These are phyloP conservation scores for Platismatia glauca DNA, from an alignment of 495 filamentous ascomycete genomes.

Conservation along the genomic window DNA sequence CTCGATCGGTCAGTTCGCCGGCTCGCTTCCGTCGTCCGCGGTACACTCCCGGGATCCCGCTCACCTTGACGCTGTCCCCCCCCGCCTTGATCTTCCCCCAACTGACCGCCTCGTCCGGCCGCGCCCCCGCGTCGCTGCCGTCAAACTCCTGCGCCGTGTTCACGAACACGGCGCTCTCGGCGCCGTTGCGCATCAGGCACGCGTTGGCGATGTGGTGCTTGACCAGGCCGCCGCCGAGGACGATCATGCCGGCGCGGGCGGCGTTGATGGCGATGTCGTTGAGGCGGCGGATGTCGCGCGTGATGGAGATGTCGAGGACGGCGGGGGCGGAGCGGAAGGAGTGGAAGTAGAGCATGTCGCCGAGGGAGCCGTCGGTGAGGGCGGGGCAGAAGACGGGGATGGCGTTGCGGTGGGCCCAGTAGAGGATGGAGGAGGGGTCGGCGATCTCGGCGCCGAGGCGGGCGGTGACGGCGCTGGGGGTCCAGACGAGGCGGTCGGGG, in stretches of 20 bases:
- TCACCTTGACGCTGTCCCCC: constrained; percentile 82
- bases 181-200: constrained; percentile 91
- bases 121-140: constrained; percentile 89
- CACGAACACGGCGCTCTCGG: constrained; percentile 91
- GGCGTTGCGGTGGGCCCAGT: constrained; percentile 89
- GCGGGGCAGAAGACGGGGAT: constrained; percentile 97
- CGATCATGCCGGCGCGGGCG: constrained; percentile 81
- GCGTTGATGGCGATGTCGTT: constrained; percentile 89
- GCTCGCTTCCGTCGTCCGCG: too few relatives aligned
- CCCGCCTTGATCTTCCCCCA: constrained; percentile 96
- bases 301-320: constrained; percentile 75
- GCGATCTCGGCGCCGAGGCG: constrained; percentile 88
- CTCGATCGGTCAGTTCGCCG: too few relatives aligned
- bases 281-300: constrained; percentile 79
- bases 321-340: constrained; percentile 75
- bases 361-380: constrained; percentile 85
- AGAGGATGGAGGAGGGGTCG: constrained; percentile 75
- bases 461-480: constrained; percentile 76
- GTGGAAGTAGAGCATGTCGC: constrained; percentile 97
- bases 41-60: too few relatives aligned
- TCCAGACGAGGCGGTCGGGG: constrained; percentile 69
- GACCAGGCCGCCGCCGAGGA: constrained; percentile 83
- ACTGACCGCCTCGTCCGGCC: constrained; percentile 92
- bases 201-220: constrained; percentile 99
- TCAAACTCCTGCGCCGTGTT: constrained; percentile 97